A percentile compares a stretch with the other conserved stretches of the same genome.
Evolutionary conservation across 192 early-diverging fungal genomes (phyloP).

Genomic region (Linnemannia elongata): DNA sequence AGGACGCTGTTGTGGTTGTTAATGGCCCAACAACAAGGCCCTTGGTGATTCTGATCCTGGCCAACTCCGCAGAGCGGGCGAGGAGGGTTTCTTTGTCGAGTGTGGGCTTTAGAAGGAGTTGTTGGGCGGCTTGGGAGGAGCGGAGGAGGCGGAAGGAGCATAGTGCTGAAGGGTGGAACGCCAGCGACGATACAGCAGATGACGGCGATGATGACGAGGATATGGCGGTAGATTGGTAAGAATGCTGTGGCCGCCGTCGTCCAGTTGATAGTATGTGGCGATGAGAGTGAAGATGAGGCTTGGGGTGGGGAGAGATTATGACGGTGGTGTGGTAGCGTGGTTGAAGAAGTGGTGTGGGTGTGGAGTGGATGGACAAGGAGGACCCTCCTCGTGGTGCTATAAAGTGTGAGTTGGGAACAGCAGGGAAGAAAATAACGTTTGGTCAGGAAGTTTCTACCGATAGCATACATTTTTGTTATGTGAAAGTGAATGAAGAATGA

Average conservation of each 20-base stretch:
- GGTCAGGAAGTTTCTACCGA: background rate
- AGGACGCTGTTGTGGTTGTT: background rate
- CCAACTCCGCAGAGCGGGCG: constrained; percentile 52
- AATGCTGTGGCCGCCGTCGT: too few relatives aligned
- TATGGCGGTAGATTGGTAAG: background rate
- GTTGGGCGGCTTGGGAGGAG: constrained; percentile 23
- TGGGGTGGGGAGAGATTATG: background rate
- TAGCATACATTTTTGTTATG: background rate
- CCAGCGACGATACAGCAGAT: background rate
- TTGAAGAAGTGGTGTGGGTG: background rate
- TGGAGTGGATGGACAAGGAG: background rate
- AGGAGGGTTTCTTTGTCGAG: constrained; percentile 51
- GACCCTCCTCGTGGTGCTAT: background rate
- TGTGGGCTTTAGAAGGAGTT: constrained; percentile 30
- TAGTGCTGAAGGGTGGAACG: background rate
- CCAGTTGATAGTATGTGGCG: background rate
- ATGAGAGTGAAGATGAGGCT: background rate
- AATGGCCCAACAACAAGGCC: constrained; percentile 11
- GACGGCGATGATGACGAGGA: background rate
- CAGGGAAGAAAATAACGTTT: background rate
- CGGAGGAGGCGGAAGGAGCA: constrained; percentile 41
- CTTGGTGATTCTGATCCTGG: constrained; percentile 49
- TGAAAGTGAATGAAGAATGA: background rate
- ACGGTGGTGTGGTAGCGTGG: background rate
- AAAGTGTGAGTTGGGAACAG: background rate